A percentile compares a stretch with the other conserved stretches of the same genome.
Evolutionary conservation across 2,329 filamentous ascomycete species (phyloP).

Genomic region (Fusarium cyanostomum): DNA sequence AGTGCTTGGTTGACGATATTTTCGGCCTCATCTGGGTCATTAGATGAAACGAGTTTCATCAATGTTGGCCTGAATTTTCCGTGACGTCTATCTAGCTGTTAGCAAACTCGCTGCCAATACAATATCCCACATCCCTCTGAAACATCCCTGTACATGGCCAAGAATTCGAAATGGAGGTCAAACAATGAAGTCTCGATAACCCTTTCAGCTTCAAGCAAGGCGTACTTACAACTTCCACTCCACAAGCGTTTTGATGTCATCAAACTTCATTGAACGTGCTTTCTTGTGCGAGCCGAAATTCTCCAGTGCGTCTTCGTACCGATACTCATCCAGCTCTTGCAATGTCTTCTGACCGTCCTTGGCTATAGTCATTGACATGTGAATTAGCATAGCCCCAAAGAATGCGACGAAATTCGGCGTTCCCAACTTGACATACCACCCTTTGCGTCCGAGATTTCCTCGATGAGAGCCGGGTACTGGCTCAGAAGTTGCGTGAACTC

Average conservation of each 20-base stretch:
- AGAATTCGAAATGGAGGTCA: background rate
- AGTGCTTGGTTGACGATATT: constrained; percentile 64
- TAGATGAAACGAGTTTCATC: constrained; percentile 69
- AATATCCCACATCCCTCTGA: background rate
- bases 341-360: constrained; percentile 63
- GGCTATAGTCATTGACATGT: constrained; percentile 42
- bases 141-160: background rate
- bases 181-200: no score
- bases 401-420: background rate
- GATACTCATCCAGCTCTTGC: constrained; percentile 66
- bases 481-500: constrained; percentile 50
- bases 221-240: constrained; percentile 75
- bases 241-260: constrained; percentile 68
- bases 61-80: constrained; percentile 70
- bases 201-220: background rate
- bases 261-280: constrained; percentile 58
- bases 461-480: constrained; percentile 54
- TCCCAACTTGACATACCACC: constrained; percentile 48
- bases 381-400: constrained; percentile 7
- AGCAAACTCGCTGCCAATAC: background rate
- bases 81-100: constrained; percentile 57
- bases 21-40: constrained; percentile 59
- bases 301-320: constrained; percentile 64
- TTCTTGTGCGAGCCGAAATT: constrained; percentile 52
- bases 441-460: constrained; percentile 57